Conservation (phyloP, 768 basidiomycete genomes). For the Grammothele lineata region DNA sequence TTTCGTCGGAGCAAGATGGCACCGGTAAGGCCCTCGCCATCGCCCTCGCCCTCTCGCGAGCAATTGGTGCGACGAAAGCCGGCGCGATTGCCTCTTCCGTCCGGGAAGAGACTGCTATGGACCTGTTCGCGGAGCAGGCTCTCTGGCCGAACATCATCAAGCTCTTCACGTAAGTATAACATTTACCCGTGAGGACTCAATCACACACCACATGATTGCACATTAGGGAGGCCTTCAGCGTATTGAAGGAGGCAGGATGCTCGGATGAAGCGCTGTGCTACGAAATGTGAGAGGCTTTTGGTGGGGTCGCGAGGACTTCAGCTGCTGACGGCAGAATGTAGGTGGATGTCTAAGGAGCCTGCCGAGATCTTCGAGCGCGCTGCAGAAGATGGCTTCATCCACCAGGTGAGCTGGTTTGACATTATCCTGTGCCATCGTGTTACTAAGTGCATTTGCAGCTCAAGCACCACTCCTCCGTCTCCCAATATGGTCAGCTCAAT, state of each 20-base stretch:
- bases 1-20: conserved; percentile 62
- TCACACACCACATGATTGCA: too few species aligned
- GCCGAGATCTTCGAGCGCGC: conserved; percentile 67
- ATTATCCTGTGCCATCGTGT: background rate
- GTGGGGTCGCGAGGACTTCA: too few species aligned
- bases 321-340: conserved; percentile 13
- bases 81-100: conserved; percentile 62
- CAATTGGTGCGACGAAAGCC: conserved; percentile 58
- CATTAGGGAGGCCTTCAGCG: conserved; percentile 52
- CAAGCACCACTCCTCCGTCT: conserved; percentile 57
- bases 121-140: conserved; percentile 60
- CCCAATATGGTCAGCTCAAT: conserved; percentile 59
- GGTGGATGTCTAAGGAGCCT: conserved; percentile 74
- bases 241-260: conserved; percentile 60
- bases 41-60: conserved; percentile 52
- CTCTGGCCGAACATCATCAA: conserved; percentile 66
- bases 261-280: conserved; percentile 65
- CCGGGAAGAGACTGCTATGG: conserved; percentile 61
- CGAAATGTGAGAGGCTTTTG: conserved; percentile 45
- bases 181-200: too few species aligned
- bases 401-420: conserved; percentile 34
- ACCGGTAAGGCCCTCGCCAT: conserved; percentile 40
- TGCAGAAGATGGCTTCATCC: conserved; percentile 62
- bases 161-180: conserved; percentile 43
- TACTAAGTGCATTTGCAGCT: conserved; percentile 31